These are phyloP conservation scores for Rhododendron molle DNA, from an alignment of 148 eudicot genomes.

Conservation along the genomic window DNA sequence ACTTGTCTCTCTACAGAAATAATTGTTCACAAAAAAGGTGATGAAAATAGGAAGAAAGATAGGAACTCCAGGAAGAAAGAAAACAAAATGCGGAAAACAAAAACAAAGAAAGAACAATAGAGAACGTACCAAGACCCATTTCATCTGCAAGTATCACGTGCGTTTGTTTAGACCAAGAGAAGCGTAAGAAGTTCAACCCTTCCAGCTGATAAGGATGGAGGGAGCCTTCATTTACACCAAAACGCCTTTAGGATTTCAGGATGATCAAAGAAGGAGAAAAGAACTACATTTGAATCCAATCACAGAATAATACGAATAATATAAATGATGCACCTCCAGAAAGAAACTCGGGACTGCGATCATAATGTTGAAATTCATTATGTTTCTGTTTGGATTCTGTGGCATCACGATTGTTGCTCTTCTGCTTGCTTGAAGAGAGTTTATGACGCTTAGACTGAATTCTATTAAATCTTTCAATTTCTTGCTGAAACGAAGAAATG, in stretches of 20 bases:
- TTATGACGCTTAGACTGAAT: slow-evolving; percentile 57
- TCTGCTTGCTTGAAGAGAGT: slow-evolving; percentile 46
- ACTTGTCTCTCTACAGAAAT: background rate
- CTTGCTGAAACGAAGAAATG: slow-evolving; percentile 69
- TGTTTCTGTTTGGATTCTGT: slow-evolving; percentile 54
- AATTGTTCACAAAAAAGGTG: too few species aligned
- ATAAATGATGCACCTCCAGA: slow-evolving; percentile 48
- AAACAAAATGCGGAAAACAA: background rate
- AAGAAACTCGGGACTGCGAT: slow-evolving; percentile 80
- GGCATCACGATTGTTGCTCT: slow-evolving; percentile 40
- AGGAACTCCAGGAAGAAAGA: background rate
- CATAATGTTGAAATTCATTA: slow-evolving; percentile 84
- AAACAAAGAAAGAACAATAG: background rate
- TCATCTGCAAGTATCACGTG: slow-evolving; percentile 99
- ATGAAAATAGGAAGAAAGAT: background rate
- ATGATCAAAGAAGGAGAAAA: background rate
- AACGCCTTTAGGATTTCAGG: background rate
- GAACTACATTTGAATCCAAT: background rate
- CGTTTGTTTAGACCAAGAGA: slow-evolving; percentile 90
- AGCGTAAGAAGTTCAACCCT: slow-evolving; percentile 95
- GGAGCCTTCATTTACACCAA: slow-evolving; percentile 51
- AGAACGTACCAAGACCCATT: slow-evolving; percentile 88
- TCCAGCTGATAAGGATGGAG: slow-evolving; percentile 98
- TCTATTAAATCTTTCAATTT: slow-evolving; percentile 60
- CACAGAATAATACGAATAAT: background rate